Percentiles rank a stretch among this genome's conserved stretches.
phyloP scores from a whole-genome alignment of 164 flowering plant genomes.

The Aristolochia contorta region DNA sequence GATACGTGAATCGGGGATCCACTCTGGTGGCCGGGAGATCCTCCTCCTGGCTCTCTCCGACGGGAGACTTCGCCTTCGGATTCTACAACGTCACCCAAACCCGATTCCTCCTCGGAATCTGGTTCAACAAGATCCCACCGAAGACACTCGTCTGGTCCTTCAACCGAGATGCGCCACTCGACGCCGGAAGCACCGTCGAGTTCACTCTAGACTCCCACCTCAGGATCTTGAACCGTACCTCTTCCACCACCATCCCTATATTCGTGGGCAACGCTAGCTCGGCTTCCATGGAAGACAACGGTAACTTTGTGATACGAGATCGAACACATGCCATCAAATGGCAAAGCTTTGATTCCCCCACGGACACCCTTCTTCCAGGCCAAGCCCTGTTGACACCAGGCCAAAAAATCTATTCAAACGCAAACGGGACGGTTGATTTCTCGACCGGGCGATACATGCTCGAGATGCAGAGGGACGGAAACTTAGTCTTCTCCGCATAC shows the following conservation, averaged over 20 bases:
- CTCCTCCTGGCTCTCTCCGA: conserved; percentile 22
- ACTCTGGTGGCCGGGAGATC: conserved; percentile 9
- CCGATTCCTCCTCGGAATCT: conserved; percentile 21
- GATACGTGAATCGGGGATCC: conserved; percentile 7
- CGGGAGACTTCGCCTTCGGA: conserved; percentile 27
- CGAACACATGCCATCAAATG: conserved; percentile 6
- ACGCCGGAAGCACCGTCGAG: conserved; percentile 8
- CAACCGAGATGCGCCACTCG: conserved; percentile 19
- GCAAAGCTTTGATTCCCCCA: conserved; percentile 23
- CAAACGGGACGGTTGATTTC: conserved; percentile 6
- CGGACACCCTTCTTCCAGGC: conserved; percentile 21
- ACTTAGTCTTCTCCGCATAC: conserved; percentile 16
- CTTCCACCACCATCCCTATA: not conserved
- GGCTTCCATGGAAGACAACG: conserved; percentile 19
- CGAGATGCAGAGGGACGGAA: conserved; percentile 19
- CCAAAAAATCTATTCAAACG: conserved; percentile 9
- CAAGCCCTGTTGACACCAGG: conserved; percentile 6
- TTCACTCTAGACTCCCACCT: conserved; percentile 12
- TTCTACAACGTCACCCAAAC: conserved; percentile 14
- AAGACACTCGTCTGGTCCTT: conserved; percentile 27
- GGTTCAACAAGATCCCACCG: conserved; percentile 22
- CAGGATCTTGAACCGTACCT: conserved; percentile 3
- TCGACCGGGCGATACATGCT: conserved; percentile 19
- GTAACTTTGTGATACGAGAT: conserved; percentile 20
- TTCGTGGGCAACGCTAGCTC: not conserved